These are phyloP conservation scores for Didymella segeticola DNA, from an alignment of 2,329 filamentous ascomycete genomes.

Conservation along the genomic window DNA sequence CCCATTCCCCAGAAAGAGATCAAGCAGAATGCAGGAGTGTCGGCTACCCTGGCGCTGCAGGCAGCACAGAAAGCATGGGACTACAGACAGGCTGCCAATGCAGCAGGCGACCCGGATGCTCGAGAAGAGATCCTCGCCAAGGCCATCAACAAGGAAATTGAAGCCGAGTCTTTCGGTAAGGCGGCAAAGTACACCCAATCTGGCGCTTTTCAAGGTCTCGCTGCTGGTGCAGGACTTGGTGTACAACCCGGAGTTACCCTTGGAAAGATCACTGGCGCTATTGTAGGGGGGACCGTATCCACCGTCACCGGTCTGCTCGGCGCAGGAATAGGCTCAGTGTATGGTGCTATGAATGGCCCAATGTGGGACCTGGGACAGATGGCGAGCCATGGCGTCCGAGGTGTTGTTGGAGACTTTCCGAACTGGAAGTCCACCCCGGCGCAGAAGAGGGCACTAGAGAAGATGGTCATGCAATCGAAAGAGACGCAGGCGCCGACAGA, in stretches of 20 bases:
- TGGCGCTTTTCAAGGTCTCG: slow-evolving; percentile 50
- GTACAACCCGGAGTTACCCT: slow-evolving; percentile 45
- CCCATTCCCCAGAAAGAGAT: slow-evolving; percentile 46
- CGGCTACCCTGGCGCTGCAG: slow-evolving; percentile 47
- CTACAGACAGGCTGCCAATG: slow-evolving; percentile 49
- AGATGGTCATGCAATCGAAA: slow-evolving; percentile 47
- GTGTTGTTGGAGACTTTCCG: slow-evolving; percentile 44
- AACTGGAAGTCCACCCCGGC: slow-evolving; percentile 43
- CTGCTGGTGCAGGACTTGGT: slow-evolving; percentile 49
- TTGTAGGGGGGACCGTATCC: slow-evolving; percentile 44
- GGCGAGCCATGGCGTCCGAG: slow-evolving; percentile 44
- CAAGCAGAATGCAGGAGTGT: slow-evolving; percentile 49
- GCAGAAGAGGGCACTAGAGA: slow-evolving; percentile 47
- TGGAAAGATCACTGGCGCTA: slow-evolving; percentile 45
- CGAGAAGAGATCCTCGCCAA: slow-evolving; percentile 49
- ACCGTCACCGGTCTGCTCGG: slow-evolving; percentile 45
- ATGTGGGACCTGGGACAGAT: slow-evolving; percentile 47
- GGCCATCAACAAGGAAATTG: slow-evolving; percentile 51
- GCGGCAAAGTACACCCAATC: slow-evolving; percentile 50
- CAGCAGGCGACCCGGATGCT: slow-evolving; percentile 47
- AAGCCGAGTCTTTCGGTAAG: slow-evolving; percentile 52
- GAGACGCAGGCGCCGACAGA: slow-evolving; percentile 41
- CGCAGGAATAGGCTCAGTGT: slow-evolving; percentile 45
- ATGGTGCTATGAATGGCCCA: slow-evolving; percentile 46
- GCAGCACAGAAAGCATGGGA: slow-evolving; percentile 50